Evolutionary conservation across 192 early-diverging fungal species (phyloP), one percentile per base, ranked within the genome.

Genomic region (Mortierella claussenii): DNA sequence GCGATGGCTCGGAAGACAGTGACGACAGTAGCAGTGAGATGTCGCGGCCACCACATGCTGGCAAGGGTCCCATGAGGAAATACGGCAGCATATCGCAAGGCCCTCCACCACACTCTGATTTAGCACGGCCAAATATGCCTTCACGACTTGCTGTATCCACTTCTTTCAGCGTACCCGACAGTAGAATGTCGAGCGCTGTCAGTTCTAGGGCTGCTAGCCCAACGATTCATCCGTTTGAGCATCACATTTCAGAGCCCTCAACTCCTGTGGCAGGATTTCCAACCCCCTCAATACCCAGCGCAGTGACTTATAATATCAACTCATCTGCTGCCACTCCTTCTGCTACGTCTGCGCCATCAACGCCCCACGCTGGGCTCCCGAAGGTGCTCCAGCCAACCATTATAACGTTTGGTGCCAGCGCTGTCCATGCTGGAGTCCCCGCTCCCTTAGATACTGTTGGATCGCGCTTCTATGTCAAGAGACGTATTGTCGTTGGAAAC

Each of bases 401-500:
- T 49, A 78, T 68, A 15, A 68, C 80, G 36, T 79, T 74, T 48
- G 66, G 65, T 7, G 65, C 68, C 18, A 50, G 52, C 53, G 62
- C 62, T 17, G 75, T 73, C 27, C 76, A 69, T 44, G 50, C 52
- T 33, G 73, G 68, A 45, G 52, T 68, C 2, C 60, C 57, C 18
- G 68, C 69, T 24, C 68, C 54, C 26, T 54, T 67, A 61, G 69
- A 70, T 43, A 83, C 79, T 31, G 53, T 76, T 13, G 92, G 89
- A 12, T 91, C 91, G 4, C 81, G 92, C 2, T 94, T 93, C 51
- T 91, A 93, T 58, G 83, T 92, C 26, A 85, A 91, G 36, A 80
- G 86, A 23, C 83, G 88, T 18, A 82, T 91, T 13, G 80, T 90
- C 13, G 71, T 91, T 55, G 91, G 91, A 15, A 94, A 93, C 61